These are phyloP conservation scores for Acanthamoeba triangularis DNA, from an alignment of 208 protist genomes.

Conservation along the genomic window DNA sequence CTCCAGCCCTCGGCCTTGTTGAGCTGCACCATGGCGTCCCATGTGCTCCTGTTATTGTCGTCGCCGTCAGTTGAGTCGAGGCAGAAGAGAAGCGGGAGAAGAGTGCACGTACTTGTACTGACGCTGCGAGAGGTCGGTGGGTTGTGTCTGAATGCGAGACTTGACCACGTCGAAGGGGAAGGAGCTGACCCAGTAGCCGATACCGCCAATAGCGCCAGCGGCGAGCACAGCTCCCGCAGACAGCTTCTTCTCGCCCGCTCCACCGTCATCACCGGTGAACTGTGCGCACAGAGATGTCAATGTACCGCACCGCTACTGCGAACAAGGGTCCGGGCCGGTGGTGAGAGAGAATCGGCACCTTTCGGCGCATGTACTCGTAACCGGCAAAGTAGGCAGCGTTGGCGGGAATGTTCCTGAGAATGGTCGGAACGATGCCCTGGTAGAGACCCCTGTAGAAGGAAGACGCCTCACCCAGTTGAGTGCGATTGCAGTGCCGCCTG, in stretches of 20 bases:
- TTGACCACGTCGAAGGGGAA: constrained; percentile 80
- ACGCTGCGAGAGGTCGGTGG: constrained; percentile 82
- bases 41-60: not conserved
- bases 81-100: not conserved
- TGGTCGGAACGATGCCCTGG: constrained; percentile 40
- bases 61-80: not conserved
- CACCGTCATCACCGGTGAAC: constrained; percentile 66
- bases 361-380: constrained; percentile 84
- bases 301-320: too few relatives aligned
- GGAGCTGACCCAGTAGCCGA: constrained; percentile 87
- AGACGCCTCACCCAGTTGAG: not conserved
- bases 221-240: constrained; percentile 71
- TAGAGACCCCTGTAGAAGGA: not conserved
- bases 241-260: constrained; percentile 41
- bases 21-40: constrained; percentile 49
- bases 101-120: not conserved
- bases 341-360: not conserved
- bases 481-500: too few relatives aligned
- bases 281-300: not conserved
- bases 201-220: constrained; percentile 86
- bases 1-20: constrained; percentile 44
- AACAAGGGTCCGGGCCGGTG: too few relatives aligned
- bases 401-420: constrained; percentile 67
- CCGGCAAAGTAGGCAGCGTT: constrained; percentile 82
- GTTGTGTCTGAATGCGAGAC: constrained; percentile 78